These are phyloP conservation scores for Didymella exigua DNA, from an alignment of 2,329 filamentous ascomycete species.

Conservation along the genomic window DNA sequence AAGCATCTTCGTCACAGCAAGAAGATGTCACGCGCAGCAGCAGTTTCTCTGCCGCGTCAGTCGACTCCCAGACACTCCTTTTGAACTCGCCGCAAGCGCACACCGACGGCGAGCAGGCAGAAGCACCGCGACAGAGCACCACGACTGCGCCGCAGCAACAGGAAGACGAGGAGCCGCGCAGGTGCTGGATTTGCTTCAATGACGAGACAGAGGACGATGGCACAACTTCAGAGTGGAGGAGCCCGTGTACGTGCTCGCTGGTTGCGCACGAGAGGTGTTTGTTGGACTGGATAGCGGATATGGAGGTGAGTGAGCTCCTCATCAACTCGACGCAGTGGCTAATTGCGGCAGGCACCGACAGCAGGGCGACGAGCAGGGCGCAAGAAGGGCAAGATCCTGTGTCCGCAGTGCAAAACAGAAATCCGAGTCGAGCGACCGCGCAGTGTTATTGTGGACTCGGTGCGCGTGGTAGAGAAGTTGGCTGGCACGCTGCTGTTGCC, in stretches of 20 bases:
- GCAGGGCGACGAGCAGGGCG: slow-evolving; percentile 55
- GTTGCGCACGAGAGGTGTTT: slow-evolving; percentile 90
- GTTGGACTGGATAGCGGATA: slow-evolving; percentile 90
- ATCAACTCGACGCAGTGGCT: not conserved
- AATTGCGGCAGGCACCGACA: slow-evolving; percentile 51
- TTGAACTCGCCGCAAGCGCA: slow-evolving; percentile 44
- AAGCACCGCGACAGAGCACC: slow-evolving; percentile 19
- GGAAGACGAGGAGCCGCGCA: slow-evolving; percentile 52
- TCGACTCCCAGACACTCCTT: slow-evolving; percentile 55
- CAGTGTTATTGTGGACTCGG: slow-evolving; percentile 72
- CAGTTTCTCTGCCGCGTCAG: slow-evolving; percentile 49
- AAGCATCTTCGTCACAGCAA: slow-evolving; percentile 25
- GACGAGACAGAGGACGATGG: slow-evolving; percentile 69
- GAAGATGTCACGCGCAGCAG: slow-evolving; percentile 34
- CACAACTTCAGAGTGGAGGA: slow-evolving; percentile 73
- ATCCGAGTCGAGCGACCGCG: slow-evolving; percentile 77
- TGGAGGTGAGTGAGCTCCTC: slow-evolving; percentile 59
- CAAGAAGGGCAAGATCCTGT: slow-evolving; percentile 67
- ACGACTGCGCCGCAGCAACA: slow-evolving; percentile 21
- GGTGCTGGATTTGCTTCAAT: slow-evolving; percentile 73
- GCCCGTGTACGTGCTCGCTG: slow-evolving; percentile 87
- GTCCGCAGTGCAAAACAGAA: slow-evolving; percentile 85
- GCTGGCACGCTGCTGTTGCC: slow-evolving; percentile 68
- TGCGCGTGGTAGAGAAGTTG: slow-evolving; percentile 63
- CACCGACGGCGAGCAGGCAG: slow-evolving; percentile 22